These are phyloP conservation scores for Rhodotorula glutinis DNA, from an alignment of 1,284 basidiomycete genomes.

Conservation along the genomic window DNA sequence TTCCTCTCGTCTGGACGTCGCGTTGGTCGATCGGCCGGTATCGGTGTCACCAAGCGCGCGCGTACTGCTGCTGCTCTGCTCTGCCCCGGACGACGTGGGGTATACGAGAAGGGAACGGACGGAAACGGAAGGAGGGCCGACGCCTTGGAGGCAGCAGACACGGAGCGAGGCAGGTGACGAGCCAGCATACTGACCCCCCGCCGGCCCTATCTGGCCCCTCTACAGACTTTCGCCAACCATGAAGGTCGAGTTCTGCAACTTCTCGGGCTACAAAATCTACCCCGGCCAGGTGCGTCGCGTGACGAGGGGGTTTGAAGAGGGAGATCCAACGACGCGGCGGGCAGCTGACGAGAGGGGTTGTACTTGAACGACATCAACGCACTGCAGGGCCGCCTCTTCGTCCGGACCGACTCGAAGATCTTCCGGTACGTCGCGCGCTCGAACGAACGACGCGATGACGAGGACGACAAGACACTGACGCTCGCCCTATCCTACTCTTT, in stretches of 20 bases:
- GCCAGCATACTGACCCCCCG: neutral
- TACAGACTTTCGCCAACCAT: constrained; percentile 49
- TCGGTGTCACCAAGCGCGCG: neutral
- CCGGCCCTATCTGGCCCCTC: neutral
- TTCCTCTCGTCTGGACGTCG: neutral
- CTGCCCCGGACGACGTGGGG: too few species aligned
- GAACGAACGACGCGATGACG: neutral
- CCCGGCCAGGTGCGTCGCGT: constrained; percentile 66
- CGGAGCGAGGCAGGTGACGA: neutral
- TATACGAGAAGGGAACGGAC: too few species aligned
- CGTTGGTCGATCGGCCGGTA: too few species aligned
- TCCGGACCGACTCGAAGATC: constrained; percentile 94
- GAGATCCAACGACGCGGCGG: too few species aligned
- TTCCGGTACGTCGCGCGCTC: constrained; percentile 44
- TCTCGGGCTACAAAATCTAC: constrained; percentile 95
- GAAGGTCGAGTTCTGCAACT: constrained; percentile 97
- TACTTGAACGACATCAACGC: too few species aligned
- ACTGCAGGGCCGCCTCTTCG: constrained; percentile 74
- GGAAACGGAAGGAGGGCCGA: too few species aligned
- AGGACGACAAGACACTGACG: neutral
- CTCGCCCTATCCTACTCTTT: neutral
- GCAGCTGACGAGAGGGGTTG: too few species aligned
- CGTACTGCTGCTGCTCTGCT: neutral
- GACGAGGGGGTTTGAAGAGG: too few species aligned
- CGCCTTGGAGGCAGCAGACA: too few species aligned